A percentile compares a stretch with the other conserved stretches of the same genome.
These are phyloP conservation scores for Puccinia horiana DNA, from an alignment of 1,284 basidiomycete species.

Conservation along the genomic window DNA sequence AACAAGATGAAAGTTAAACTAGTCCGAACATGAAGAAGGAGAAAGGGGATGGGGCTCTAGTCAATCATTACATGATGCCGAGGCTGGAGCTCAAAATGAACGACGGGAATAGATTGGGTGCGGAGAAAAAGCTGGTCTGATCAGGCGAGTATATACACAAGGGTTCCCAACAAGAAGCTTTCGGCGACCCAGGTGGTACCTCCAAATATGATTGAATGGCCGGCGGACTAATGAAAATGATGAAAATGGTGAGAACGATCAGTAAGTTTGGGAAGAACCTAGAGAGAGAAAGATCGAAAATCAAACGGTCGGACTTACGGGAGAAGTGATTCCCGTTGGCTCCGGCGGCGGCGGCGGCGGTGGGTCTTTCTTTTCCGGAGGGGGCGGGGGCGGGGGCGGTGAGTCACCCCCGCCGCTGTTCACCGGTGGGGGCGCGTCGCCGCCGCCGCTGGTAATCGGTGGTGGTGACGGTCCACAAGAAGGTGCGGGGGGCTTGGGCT, in stretches of 20 bases:
- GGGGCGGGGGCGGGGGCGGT: background rate
- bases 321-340: conserved; percentile 6
- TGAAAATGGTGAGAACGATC: background rate
- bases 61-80: background rate
- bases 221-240: background rate
- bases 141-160: conserved; percentile 17
- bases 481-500: conserved; percentile 24
- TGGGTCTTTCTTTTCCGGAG: background rate
- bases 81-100: too few species aligned
- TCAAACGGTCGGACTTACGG: background rate
- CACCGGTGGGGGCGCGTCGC: background rate
- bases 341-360: background rate
- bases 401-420: background rate
- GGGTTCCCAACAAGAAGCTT: conserved; percentile 2
- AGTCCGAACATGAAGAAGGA: background rate
- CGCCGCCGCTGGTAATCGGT: conserved; percentile 22
- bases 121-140: background rate
- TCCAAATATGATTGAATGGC: background rate
- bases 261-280: background rate
- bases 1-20: background rate
- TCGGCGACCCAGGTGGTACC: background rate
- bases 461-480: background rate
- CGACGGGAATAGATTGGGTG: background rate
- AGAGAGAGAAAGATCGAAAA: background rate
- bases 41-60: background rate